Conservation (phyloP, 345 rosid genomes). For the Dovyalis caffra region DNA sequence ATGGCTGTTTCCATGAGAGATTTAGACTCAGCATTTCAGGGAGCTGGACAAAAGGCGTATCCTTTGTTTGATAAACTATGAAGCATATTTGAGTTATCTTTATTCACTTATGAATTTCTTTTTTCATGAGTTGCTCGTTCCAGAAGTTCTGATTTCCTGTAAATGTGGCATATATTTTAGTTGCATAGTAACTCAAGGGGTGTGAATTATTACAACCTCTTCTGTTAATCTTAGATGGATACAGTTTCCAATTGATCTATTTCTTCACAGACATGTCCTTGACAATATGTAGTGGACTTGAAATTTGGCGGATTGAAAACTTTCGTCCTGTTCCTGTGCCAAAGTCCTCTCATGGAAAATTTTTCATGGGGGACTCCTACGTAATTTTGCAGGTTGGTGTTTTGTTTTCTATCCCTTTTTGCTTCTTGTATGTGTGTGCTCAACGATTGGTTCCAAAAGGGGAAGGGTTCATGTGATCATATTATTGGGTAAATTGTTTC, state of each 20-base stretch:
- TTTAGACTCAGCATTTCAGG: constrained; percentile 95
- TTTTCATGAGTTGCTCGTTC: not conserved
- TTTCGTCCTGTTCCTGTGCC: constrained; percentile 66
- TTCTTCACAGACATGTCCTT: not conserved
- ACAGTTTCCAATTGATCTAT: not conserved
- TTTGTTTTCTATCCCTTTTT: constrained; percentile 5
- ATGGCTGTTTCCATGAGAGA: constrained; percentile 99
- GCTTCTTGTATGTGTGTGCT: not conserved
- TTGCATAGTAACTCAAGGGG: not conserved
- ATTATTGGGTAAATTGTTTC: not conserved
- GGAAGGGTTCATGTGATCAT: not conserved
- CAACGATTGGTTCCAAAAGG: not conserved
- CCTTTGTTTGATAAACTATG: constrained; percentile 42
- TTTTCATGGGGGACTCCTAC: constrained; percentile 95
- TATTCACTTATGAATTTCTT: not conserved
- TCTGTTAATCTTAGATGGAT: not conserved
- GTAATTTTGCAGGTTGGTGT: constrained; percentile 72
- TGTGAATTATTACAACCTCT: not conserved
- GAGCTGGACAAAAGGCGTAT: constrained; percentile 98
- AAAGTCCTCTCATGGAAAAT: constrained; percentile 75
- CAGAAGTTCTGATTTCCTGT: not conserved
- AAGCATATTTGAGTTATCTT: constrained; percentile 6
- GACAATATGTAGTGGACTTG: constrained; percentile 62
- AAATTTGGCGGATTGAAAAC: constrained; percentile 96
- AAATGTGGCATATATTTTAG: not conserved